Conservation (phyloP, 495 filamentous ascomycete genomes). For the Talaromyces liani region DNA sequence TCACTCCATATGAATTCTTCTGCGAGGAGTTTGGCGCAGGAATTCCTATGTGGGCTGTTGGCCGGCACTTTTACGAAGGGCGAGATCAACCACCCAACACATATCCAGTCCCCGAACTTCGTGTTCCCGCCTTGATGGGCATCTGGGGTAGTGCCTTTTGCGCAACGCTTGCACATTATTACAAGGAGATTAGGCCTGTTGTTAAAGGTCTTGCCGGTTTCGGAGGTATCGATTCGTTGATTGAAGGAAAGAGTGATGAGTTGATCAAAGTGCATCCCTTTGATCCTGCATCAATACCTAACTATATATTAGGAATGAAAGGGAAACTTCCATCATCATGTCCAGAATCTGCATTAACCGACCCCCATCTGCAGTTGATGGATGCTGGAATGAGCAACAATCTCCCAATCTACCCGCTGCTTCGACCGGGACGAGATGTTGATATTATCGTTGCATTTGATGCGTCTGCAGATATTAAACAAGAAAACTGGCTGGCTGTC, state of each 20-base stretch:
- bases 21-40: constrained; percentile 87
- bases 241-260: constrained; percentile 74
- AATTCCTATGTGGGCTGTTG: constrained; percentile 91
- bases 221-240: constrained; percentile 71
- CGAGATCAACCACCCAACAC: constrained; percentile 50
- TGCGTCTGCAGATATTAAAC: constrained; percentile 73
- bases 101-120: constrained; percentile 68
- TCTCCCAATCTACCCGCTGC: constrained; percentile 86
- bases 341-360: constrained; percentile 64
- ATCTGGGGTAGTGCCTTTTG: constrained; percentile 96
- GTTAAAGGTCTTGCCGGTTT: constrained; percentile 68
- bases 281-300: constrained; percentile 80
- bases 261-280: constrained; percentile 87
- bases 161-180: constrained; percentile 90
- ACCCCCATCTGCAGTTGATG: constrained; percentile 75
- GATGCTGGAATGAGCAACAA: constrained; percentile 99
- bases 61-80: constrained; percentile 71
- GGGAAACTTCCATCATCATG: constrained; percentile 62
- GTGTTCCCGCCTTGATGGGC: constrained; percentile 75
- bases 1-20: constrained; percentile 92
- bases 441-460: constrained; percentile 91
- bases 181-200: constrained; percentile 80
- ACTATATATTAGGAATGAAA: constrained; percentile 76
- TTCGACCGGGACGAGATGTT: constrained; percentile 78
- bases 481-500: constrained; percentile 88